Percentiles rank a stretch among this genome's conserved stretches.
Conservation (phyloP, 805 yeast genomes). For the Candida silvicultrix region DNA sequence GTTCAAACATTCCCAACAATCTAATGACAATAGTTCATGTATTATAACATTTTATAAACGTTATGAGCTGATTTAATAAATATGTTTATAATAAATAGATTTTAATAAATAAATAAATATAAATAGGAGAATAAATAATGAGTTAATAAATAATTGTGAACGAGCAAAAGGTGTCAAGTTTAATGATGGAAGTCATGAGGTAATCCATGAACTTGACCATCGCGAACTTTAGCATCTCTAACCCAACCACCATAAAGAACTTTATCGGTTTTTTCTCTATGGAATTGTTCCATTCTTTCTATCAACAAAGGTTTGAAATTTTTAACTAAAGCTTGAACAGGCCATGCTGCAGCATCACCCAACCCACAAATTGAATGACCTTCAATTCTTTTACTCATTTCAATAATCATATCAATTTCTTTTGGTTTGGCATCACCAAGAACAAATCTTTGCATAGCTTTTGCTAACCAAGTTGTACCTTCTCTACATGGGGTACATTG, state of each 20-base stretch:
- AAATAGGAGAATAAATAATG: too few species aligned
- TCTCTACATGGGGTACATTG: slow-evolving; percentile 95
- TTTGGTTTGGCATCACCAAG: slow-evolving; percentile 73
- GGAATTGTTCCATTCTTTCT: slow-evolving; percentile 64
- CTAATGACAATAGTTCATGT: neutral
- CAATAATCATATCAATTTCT: slow-evolving; percentile 81
- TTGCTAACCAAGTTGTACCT: slow-evolving; percentile 81
- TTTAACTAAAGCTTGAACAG: slow-evolving; percentile 81
- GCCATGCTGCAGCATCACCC: slow-evolving; percentile 95
- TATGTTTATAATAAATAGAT: neutral
- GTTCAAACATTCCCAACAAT: too few species aligned
- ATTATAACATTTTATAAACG: neutral
- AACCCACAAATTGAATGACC: slow-evolving; percentile 91
- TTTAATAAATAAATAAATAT: neutral
- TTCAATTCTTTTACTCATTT: slow-evolving; percentile 80
- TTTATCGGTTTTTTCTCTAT: slow-evolving; percentile 25
- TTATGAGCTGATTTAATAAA: neutral
- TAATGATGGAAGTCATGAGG: slow-evolving; percentile 29
- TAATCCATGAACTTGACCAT: slow-evolving; percentile 60
- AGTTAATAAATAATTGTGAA: slow-evolving; percentile 3
- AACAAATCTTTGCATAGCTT: slow-evolving; percentile 78
- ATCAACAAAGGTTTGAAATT: slow-evolving; percentile 80
- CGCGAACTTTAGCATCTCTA: slow-evolving; percentile 46
- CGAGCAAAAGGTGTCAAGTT: too few species aligned
- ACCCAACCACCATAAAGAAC: slow-evolving; percentile 78